Base-by-base conservation (phyloP, 495 filamentous ascomycete species). In the Cercophora sp. region DNA sequence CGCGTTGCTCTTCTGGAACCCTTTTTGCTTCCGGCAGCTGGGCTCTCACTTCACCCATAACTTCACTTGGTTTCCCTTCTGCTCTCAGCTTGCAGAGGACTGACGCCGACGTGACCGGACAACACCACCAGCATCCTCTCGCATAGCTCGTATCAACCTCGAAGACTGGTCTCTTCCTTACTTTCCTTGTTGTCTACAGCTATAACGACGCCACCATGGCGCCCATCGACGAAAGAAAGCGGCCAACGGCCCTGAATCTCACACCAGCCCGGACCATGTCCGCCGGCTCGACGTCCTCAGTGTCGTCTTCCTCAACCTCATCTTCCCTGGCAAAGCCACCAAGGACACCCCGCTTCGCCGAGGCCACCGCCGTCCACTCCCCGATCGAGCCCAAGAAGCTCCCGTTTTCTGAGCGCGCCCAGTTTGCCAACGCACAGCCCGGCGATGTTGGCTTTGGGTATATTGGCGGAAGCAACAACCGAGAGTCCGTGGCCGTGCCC, bases 391-490 rank as follows among this genome's bases (percentile, higher is more conserved):
- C 76, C 4, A 67, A 58, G 19, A 70, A 74, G 52, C 80, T 80
- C 4, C 88, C 89, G 1, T 93, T 94, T 63, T 81, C 80, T 37
- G 79, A 81, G 24, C 75, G 77, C 40, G 74, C 77, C 42, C 71
- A 77, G 46, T 75, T 83, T 59, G 76, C 78, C 51, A 78, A 85
- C 57, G 70, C 84, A 36, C 84, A 87, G 56, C 85, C 85, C 16
- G 88, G 84, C 36, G 91, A 96, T 72, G 81, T 95, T 48, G 91
- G 91, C 51, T 96, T 96, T 69, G 91, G 91, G 69, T 96, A 96
- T 70, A 84, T 96, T 55, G 71, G 80, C 48, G 73, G 80, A 24
- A 79, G 76, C 45, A 70, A 78, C 64, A 79, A 43, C 67, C 71
- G 48, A 66, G 79, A 69, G 53, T 68, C 73, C 18, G 66, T 74